These are phyloP conservation scores for Austropuccinia psidii DNA, from an alignment of 1,284 basidiomycete genomes.

Conservation along the genomic window DNA sequence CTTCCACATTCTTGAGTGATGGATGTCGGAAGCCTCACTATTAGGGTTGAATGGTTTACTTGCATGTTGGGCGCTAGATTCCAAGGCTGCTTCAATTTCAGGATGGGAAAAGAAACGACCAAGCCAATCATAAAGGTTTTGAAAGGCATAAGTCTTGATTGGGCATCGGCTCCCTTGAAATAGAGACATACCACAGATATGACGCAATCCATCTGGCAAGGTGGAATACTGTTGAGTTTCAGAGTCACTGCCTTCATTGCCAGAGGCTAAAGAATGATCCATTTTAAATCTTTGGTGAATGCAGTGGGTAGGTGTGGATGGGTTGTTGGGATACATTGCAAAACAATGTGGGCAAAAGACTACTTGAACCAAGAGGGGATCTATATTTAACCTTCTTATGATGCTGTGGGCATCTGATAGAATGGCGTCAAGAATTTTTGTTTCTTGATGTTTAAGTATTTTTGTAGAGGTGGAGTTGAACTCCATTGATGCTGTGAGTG, in stretches of 20 bases:
- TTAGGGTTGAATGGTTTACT: not conserved
- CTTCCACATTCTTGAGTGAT: slow-evolving; percentile 4
- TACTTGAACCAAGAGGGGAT: not conserved
- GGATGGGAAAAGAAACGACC: not conserved
- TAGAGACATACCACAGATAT: not conserved
- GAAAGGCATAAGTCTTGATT: not conserved
- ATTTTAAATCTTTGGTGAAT: not conserved
- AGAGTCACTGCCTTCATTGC: too few relatives aligned
- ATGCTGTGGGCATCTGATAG: not conserved
- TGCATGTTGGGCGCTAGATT: not conserved
- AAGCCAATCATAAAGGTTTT: not conserved
- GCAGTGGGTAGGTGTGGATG: not conserved
- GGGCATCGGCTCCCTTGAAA: not conserved
- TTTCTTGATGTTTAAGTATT: too few relatives aligned
- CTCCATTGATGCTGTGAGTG: too few relatives aligned
- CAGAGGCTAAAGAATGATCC: too few relatives aligned
- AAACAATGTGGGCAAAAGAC: slow-evolving; percentile 1
- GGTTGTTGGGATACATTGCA: slow-evolving; percentile 9
- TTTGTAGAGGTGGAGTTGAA: too few relatives aligned
- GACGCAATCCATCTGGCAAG: too few relatives aligned
- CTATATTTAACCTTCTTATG: not conserved
- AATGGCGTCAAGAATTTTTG: not conserved
- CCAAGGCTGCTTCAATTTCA: not conserved
- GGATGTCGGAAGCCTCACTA: not conserved
- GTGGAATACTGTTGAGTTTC: too few relatives aligned